Evolutionary conservation across 306 rosid genomes (phyloP), one percentile per base, ranked within the genome.

Genomic region (Biancaea sappan): DNA sequence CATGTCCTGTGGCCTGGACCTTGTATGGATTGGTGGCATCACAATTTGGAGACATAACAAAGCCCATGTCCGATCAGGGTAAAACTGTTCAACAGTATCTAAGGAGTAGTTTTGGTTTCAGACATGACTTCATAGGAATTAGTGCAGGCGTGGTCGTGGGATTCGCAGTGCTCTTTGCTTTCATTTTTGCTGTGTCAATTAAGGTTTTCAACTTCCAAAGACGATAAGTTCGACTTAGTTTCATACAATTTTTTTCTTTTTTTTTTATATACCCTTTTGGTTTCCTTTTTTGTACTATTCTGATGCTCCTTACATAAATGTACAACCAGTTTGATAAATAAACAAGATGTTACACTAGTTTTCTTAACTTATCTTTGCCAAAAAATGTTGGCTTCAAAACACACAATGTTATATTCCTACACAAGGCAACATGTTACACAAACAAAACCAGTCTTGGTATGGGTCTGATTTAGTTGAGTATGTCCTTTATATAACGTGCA

Each of bases 1-100:
- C 53, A 22, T 81, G 87, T 40, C 94, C 91, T 0, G 69, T 83
- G 14, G 78, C 88, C 1, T 87, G 94, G 94, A 86, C 81, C 2
- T 59, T 86, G 54, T 86, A 88, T 67, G 93, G 93, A 72, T 21
- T 88, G 72, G 73, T 84, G 10, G 83, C 76, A 52, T 85, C 94
- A 38, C 91, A 89, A 41, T 89, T 62, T 41, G 88, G 85, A 77
- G 85, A 84, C 2, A 3, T 57, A 15, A 65, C 50, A 6, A 40
- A 14, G 14, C 0, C 1, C 9, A 25, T 84, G 35, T 76, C 50
- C 0, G 32, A 47, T n/a, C 67, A 57, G 15, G 19, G 43, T 13
- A 6, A 57, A 16, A 63, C 73, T 9, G 70, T 84, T 18, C 37
- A 74, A 67, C 26, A 56, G 10, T 84, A 77, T 75, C 0, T 81